Conservation (phyloP, 2,329 filamentous ascomycete species). For the Zymoseptoria brevis region DNA sequence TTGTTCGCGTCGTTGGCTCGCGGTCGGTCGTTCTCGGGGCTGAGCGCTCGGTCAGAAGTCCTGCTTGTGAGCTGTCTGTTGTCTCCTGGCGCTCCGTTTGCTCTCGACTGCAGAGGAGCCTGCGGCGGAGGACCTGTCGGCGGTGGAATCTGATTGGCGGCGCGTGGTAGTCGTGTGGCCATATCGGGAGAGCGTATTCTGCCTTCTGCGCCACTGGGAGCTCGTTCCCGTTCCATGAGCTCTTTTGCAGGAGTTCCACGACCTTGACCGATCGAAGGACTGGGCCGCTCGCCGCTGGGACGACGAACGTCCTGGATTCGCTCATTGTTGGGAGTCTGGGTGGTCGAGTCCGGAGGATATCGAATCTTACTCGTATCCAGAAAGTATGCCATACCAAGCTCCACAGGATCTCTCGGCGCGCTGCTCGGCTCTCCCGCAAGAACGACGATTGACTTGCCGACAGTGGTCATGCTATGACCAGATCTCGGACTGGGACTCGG, state of each 20-base stretch:
- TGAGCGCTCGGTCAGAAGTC: conserved; percentile 24
- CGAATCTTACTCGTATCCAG: conserved; percentile 93
- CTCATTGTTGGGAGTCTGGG: conserved; percentile 27
- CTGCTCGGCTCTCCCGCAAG: conserved; percentile 92
- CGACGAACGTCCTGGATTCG: conserved; percentile 21
- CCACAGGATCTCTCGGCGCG: conserved; percentile 67
- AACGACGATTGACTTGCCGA: conserved; percentile 85
- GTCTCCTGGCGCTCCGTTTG: conserved; percentile 16
- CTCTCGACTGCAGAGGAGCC: conserved; percentile 50
- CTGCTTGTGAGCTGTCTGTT: conserved; percentile 24
- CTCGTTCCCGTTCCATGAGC: conserved; percentile 23
- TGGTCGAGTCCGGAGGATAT: conserved; percentile 62
- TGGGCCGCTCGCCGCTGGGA: conserved; percentile 27
- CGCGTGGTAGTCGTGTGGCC: conserved; percentile 27
- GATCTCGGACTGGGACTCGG: conserved; percentile 88
- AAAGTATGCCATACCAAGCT: conserved; percentile 82
- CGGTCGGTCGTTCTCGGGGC: conserved; percentile 24
- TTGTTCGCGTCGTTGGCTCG: conserved; percentile 19
- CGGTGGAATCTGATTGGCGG: conserved; percentile 47
- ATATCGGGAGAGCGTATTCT: conserved; percentile 18
- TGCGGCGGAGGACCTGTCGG: conserved; percentile 57
- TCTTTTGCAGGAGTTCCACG: conserved; percentile 20
- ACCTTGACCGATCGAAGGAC: conserved; percentile 8
- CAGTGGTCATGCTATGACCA: conserved; percentile 94
- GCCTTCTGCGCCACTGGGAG: conserved; percentile 17